These are phyloP conservation scores for Ambrosiella cleistominuta DNA, from an alignment of 2,329 filamentous ascomycete genomes.

Conservation along the genomic window DNA sequence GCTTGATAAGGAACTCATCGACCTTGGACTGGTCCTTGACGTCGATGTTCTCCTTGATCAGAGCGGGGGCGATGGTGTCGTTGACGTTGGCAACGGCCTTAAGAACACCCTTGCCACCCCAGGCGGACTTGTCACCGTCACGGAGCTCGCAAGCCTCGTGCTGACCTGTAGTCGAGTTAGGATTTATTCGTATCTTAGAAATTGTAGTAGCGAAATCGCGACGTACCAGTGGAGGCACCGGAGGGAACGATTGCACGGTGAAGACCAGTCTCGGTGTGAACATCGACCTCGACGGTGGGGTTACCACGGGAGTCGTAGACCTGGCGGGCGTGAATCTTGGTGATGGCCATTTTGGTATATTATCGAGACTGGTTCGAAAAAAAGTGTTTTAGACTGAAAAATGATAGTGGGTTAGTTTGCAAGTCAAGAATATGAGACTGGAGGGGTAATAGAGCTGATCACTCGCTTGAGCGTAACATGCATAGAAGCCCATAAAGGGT, in stretches of 20 bases:
- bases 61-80: slow-evolving; percentile 56
- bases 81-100: slow-evolving; percentile 82
- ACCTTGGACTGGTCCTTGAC: slow-evolving; percentile 74
- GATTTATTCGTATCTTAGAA: slow-evolving; percentile 13
- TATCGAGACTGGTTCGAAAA: slow-evolving; percentile 11
- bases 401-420: slow-evolving; percentile 11
- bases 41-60: slow-evolving; percentile 69
- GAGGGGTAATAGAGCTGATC: not conserved
- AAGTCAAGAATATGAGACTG: not conserved
- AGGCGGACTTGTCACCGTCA: slow-evolving; percentile 74
- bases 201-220: not conserved
- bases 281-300: slow-evolving; percentile 92
- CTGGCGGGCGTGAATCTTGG: slow-evolving; percentile 78
- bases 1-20: slow-evolving; percentile 69
- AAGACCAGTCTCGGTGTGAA: slow-evolving; percentile 80
- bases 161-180: slow-evolving; percentile 38
- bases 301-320: slow-evolving; percentile 98
- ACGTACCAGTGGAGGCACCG: slow-evolving; percentile 74
- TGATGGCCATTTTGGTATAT: slow-evolving; percentile 59
- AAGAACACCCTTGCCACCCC: slow-evolving; percentile 72
- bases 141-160: slow-evolving; percentile 85
- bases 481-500: too few species aligned
- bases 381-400: slow-evolving; percentile 6
- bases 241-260: slow-evolving; percentile 90
- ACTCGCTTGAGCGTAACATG: too few species aligned